phyloP scores from a whole-genome alignment of 73 alveolate genomes.

The Tetrahymena thermophila region DNA sequence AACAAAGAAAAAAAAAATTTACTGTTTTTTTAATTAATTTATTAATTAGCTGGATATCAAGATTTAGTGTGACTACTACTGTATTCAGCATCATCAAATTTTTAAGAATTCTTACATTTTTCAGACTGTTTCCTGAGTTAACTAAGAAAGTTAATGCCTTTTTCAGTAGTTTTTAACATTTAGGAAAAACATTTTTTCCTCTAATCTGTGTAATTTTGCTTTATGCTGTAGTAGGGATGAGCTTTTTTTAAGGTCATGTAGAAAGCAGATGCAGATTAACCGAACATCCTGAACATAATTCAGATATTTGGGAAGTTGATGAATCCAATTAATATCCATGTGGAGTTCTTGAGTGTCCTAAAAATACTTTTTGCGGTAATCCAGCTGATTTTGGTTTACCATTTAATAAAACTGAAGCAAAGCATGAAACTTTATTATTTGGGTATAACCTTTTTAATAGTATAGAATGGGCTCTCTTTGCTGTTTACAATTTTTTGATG shows the following conservation, averaged over 20 bases:
- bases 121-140: not conserved
- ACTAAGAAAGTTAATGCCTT: not conserved
- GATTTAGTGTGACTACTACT: not conserved
- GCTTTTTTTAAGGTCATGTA: not conserved
- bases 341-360: not conserved
- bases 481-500: constrained; percentile 18
- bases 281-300: not conserved
- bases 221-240: not conserved
- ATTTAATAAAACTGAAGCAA: not conserved
- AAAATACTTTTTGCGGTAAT: not conserved
- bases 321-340: not conserved
- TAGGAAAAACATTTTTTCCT: not conserved
- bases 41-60: not conserved
- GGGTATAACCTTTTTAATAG: constrained; percentile 4
- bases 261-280: not conserved
- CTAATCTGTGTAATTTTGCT: not conserved
- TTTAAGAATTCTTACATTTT: not conserved
- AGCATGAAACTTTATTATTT: not conserved
- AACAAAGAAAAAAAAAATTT: not conserved
- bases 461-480: constrained; percentile 12
- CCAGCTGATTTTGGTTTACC: constrained; percentile 13
- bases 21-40: not conserved
- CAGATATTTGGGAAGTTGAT: not conserved
- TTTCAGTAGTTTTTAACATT: not conserved
- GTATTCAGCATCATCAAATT: not conserved